A percentile compares a stretch with the other conserved stretches of the same genome.
phyloP scores from a whole-genome alignment of 495 filamentous ascomycete genomes.

The Bryoglossum gracile region DNA sequence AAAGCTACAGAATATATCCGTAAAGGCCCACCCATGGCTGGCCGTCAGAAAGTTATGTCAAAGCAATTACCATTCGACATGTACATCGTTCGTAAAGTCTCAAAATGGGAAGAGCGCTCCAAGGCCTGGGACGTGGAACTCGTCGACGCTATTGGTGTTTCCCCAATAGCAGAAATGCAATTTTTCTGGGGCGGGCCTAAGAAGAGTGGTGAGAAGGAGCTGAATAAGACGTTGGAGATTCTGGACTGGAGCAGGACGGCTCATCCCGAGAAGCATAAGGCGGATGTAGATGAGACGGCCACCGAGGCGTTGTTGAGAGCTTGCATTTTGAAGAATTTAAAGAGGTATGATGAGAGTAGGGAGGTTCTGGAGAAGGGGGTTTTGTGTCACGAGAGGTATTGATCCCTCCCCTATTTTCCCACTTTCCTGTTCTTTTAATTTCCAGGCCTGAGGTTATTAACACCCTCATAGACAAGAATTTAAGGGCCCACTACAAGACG shows the following conservation, averaged over 20 bases:
- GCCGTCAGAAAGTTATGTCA: conserved; percentile 85
- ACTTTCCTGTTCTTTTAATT: conserved; percentile 21
- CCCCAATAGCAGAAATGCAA: conserved; percentile 88
- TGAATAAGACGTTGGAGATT: conserved; percentile 54
- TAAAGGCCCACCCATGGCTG: conserved; percentile 65
- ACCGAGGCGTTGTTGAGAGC: conserved; percentile 59
- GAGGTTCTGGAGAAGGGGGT: conserved; percentile 53
- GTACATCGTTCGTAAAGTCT: conserved; percentile 76
- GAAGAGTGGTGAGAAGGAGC: conserved; percentile 59
- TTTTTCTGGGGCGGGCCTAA: conserved; percentile 86
- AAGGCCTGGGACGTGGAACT: conserved; percentile 60
- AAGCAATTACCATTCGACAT: conserved; percentile 84
- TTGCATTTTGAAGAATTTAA: conserved; percentile 57
- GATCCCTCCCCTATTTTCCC: too few relatives aligned
- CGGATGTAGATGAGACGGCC: conserved; percentile 72
- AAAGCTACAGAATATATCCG: conserved; percentile 54
- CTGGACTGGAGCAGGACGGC: conserved; percentile 57
- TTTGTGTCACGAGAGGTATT: conserved; percentile 51
- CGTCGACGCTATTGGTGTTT: conserved; percentile 75
- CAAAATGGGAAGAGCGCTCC: conserved; percentile 82
- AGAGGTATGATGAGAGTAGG: conserved; percentile 55
- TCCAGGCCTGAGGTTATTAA: conserved; percentile 7
- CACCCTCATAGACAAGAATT: conserved; percentile 45
- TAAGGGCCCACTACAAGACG: conserved; percentile 68
- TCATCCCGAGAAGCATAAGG: conserved; percentile 45